These are phyloP conservation scores for Paraglomus occultum DNA, from an alignment of 192 early-diverging fungal genomes.

Conservation along the genomic window DNA sequence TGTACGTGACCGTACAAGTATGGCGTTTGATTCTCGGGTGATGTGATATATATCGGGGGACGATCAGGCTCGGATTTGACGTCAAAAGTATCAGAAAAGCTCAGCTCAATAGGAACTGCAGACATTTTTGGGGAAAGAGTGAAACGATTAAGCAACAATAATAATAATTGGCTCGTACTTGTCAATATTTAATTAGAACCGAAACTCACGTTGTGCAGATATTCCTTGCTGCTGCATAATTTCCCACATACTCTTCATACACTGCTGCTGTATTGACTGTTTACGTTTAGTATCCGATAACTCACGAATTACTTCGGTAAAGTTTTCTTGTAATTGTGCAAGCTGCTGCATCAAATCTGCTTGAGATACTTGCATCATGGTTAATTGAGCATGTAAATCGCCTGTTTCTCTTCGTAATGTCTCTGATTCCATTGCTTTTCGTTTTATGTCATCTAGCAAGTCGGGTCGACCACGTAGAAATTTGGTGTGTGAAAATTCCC, in stretches of 20 bases:
- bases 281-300: conserved; percentile 70
- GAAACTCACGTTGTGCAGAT: conserved; percentile 32
- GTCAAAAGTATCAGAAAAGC: conserved; percentile 41
- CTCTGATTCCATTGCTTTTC: conserved; percentile 88
- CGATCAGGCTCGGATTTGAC: conserved; percentile 46
- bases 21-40: conserved; percentile 44
- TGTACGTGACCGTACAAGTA: conserved; percentile 39
- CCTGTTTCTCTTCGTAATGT: conserved; percentile 68
- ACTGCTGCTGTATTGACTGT: conserved; percentile 63
- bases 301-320: conserved; percentile 69
- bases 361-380: conserved; percentile 75
- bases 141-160: neutral
- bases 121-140: neutral
- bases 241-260: conserved; percentile 65
- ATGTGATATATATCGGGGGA: conserved; percentile 56
- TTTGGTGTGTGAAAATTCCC: conserved; percentile 86
- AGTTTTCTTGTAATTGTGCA: conserved; percentile 70
- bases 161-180: no score
- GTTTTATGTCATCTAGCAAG: conserved; percentile 86
- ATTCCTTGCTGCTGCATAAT: conserved; percentile 44
- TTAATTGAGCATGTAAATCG: conserved; percentile 72
- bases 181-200: no score
- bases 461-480: conserved; percentile 75
- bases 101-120: conserved; percentile 44
- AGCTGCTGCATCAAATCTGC: conserved; percentile 73